Evolutionary conservation across 495 filamentous ascomycete species (phyloP).

Genomic region (Hyaloscypha finlandica): DNA sequence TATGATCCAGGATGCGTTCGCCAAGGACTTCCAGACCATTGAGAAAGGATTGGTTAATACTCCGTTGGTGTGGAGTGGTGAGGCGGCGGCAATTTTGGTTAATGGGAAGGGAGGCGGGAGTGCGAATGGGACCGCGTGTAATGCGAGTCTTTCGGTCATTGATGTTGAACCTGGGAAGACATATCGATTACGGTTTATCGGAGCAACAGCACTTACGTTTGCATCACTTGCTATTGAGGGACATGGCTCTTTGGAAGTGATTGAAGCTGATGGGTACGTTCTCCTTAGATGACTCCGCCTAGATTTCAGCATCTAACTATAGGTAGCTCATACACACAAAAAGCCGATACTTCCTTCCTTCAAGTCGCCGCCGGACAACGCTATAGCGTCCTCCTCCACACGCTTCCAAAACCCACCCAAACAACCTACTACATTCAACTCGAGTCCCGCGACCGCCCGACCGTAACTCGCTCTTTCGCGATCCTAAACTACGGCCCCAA

Average conservation of each 20-base stretch:
- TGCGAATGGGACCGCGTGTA: conserved; percentile 39
- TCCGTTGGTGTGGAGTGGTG: conserved; percentile 48
- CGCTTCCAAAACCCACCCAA: conserved; percentile 44
- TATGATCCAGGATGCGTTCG: conserved; percentile 53
- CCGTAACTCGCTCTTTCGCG: conserved; percentile 48
- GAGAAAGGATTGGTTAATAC: conserved; percentile 38
- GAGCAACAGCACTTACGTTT: conserved; percentile 53
- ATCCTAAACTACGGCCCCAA: conserved; percentile 49
- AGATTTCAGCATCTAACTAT: not conserved
- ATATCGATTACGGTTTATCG: conserved; percentile 59
- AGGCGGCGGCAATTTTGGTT: conserved; percentile 51
- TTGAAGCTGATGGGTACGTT: conserved; percentile 56
- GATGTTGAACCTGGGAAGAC: conserved; percentile 57
- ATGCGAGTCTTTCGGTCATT: conserved; percentile 50
- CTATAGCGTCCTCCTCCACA: conserved; percentile 52
- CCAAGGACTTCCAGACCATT: conserved; percentile 45
- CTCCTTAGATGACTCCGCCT: not conserved
- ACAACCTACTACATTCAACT: conserved; percentile 55
- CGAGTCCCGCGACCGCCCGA: conserved; percentile 50
- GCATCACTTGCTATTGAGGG: conserved; percentile 51
- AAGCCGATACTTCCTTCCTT: conserved; percentile 46
- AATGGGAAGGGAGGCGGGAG: conserved; percentile 44
- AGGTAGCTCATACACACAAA: conserved; percentile 49
- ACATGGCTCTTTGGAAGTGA: conserved; percentile 50
- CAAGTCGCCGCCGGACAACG: conserved; percentile 58